Evolutionary conservation across 768 basidiomycete species (phyloP), one percentile per base, ranked within the genome.

Genomic region (Mycena albidolilacea): DNA sequence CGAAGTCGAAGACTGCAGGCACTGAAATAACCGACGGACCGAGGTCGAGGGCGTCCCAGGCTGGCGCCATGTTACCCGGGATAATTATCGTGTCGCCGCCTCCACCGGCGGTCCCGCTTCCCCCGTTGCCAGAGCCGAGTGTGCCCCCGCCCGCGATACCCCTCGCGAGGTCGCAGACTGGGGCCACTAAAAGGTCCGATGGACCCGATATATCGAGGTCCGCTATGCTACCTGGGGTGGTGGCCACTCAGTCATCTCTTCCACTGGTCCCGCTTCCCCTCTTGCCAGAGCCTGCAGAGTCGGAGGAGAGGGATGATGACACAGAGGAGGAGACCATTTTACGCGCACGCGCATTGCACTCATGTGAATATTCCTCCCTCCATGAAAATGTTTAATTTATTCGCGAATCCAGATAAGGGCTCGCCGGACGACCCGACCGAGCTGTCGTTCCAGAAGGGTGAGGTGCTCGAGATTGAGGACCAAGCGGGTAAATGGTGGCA

Each of bases 401-500:
- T 74, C 75, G 21, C 74, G 23, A 44, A 15, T 65, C 39, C 80
- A 96, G 95, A 96, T 82, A 87, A 84, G n/a, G 94, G 91, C 4
- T 92, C 90, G 3, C 81, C 89, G 0, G 90, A 93, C 44, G 97
- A 98, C 78, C 92, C 95, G 2, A 93, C 92, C 78, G 97, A 98
- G 80, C 88, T 98, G 9, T 90, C 91, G 23, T 97, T 98, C 81
- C 79, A 84, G 58, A 96, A 96, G 82, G 95, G 95, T 35, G 97
- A 98, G 76, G 84, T 93, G 5, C 85, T 98, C 68, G 91, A 95
- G 64, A 90, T 98, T 57, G 78, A 93, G 55, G 95, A 97, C 79
- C 91, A 91, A 67, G 73, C 79, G 7, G 93, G 93, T n/a, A 94
- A 95, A 79, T 95, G 95, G 95, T 96, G 95, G 94, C 92, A 92